Percentiles rank a stretch among this genome's conserved stretches.
Evolutionary conservation across 139 green algal species (phyloP).

Genomic region (Coelastrella sp.): DNA sequence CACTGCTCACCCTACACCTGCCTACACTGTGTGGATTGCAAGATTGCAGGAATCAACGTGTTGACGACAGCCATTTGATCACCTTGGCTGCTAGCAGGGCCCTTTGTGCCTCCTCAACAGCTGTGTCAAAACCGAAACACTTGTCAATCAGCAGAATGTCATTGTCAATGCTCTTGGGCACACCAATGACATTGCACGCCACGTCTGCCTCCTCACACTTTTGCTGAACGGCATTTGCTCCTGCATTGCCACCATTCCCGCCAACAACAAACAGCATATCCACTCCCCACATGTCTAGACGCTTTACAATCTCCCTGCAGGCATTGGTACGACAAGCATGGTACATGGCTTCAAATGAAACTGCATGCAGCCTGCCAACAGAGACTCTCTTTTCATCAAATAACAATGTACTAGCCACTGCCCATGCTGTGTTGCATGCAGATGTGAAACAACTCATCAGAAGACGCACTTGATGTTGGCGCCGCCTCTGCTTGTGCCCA

Average conservation of each 20-base stretch:
- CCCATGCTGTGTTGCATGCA: not conserved
- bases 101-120: slow-evolving; percentile 96
- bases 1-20: no score
- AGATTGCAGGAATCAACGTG: no score
- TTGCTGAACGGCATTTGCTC: slow-evolving; percentile 74
- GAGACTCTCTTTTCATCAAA: no score
- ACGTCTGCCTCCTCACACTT: slow-evolving; percentile 56
- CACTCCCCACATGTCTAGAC: slow-evolving; percentile 94
- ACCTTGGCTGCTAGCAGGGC: slow-evolving; percentile 93
- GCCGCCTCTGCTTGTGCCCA: slow-evolving; percentile 94
- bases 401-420: no score
- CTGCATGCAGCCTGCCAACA: not conserved
- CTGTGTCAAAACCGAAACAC: slow-evolving; percentile 67
- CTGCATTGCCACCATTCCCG: slow-evolving; percentile 90
- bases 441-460: no score
- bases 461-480: slow-evolving; percentile 83
- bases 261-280: slow-evolving; percentile 97
- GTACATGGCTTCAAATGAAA: no score
- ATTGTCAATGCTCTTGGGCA: slow-evolving; percentile 98
- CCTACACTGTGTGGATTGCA: not conserved
- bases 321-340: no score
- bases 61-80: no score
- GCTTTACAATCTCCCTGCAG: slow-evolving; percentile 94
- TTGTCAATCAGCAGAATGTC: slow-evolving; percentile 92
- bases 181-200: slow-evolving; percentile 67